Percentiles rank a stretch among this genome's conserved stretches.
Conservation (phyloP, 192 early-diverging fungal genomes). For the Entophlyctis helioformis region DNA sequence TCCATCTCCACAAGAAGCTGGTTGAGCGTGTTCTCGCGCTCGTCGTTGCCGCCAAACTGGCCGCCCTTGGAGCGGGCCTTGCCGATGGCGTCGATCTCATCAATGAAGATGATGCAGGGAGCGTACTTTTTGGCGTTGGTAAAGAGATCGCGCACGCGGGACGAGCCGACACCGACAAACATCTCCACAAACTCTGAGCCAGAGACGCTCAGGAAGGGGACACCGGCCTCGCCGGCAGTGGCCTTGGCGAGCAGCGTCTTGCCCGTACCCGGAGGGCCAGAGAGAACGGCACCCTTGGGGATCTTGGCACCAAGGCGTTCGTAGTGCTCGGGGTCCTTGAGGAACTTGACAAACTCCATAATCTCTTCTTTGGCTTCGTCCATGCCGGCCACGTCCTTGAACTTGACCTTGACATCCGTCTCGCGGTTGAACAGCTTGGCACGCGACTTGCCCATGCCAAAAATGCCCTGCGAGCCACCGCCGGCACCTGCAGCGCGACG, state of each 20-base stretch:
- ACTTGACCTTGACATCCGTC: conserved; percentile 89
- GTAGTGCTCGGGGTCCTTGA: conserved; percentile 86
- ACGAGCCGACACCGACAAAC: conserved; percentile 98
- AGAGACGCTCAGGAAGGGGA: conserved; percentile 95
- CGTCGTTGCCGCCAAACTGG: conserved; percentile 89
- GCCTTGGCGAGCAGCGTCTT: conserved; percentile 99
- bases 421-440: conserved; percentile 98
- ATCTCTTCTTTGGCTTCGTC: conserved; percentile 99
- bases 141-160: conserved; percentile 91
- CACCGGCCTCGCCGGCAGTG: conserved; percentile 96
- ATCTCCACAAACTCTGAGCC: conserved; percentile 99
- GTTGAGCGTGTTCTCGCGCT: conserved; percentile 94
- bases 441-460: conserved; percentile 91
- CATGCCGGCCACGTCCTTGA: conserved; percentile 98
- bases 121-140: conserved; percentile 93
- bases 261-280: conserved; percentile 88
- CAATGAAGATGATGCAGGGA: conserved; percentile 98
- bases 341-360: conserved; percentile 99
- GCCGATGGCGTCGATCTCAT: conserved; percentile 99
- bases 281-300: conserved; percentile 94
- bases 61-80: conserved; percentile 87
- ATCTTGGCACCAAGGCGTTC: conserved; percentile 96
- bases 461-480: conserved; percentile 65
- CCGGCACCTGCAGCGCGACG: conserved; percentile 58
- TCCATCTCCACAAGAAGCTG: conserved; percentile 99